phyloP scores from a whole-genome alignment of 805 yeast genomes.

The Kodamaea restingae region DNA sequence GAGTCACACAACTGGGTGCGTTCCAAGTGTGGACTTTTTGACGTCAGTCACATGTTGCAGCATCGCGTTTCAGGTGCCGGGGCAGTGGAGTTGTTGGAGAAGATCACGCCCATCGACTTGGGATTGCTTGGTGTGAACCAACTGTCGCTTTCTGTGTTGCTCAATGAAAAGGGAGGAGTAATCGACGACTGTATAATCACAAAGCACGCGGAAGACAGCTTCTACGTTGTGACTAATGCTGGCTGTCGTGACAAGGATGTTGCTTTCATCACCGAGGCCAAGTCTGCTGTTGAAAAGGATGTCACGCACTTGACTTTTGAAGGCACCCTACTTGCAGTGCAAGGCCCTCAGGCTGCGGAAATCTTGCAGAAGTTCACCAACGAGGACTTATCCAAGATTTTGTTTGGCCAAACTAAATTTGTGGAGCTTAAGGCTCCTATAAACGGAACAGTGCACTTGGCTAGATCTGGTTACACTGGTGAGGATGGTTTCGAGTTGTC shows the following conservation, averaged over 20 bases:
- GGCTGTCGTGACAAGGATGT: conserved; percentile 86
- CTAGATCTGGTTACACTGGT: conserved; percentile 97
- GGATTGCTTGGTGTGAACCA: conserved; percentile 49
- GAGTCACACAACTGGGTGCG: conserved; percentile 97
- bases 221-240: conserved; percentile 92
- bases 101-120: conserved; percentile 85
- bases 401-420: conserved; percentile 68
- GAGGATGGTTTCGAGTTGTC: conserved; percentile 97
- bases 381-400: conserved; percentile 53
- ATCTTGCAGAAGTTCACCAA: conserved; percentile 62
- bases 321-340: conserved; percentile 81
- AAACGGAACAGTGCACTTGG: conserved; percentile 59
- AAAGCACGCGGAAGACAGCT: conserved; percentile 70
- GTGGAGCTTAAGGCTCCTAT: conserved; percentile 30
- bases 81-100: conserved; percentile 65
- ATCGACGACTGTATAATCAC: conserved; percentile 92
- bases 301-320: conserved; percentile 48
- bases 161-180: conserved; percentile 73
- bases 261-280: conserved; percentile 54
- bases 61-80: conserved; percentile 71
- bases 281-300: conserved; percentile 31
- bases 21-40: conserved; percentile 81
- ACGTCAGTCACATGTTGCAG: conserved; percentile 97
- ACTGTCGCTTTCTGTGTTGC: conserved; percentile 73
- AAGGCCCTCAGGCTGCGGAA: conserved; percentile 83